Evolutionary conservation across 768 basidiomycete species (phyloP).

Genomic region (Pulveroboletus sp.): DNA sequence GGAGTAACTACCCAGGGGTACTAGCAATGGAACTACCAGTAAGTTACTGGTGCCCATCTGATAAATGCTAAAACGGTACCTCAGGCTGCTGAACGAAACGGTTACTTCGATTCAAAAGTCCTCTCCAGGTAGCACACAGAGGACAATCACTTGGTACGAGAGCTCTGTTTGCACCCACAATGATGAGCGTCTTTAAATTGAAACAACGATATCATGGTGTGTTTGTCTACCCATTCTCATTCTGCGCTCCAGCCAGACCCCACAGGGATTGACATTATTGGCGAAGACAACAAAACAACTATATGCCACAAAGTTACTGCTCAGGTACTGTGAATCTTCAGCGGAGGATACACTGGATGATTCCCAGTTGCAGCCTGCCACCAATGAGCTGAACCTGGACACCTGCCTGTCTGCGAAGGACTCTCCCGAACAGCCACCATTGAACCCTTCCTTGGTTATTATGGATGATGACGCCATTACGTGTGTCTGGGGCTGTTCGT

Average conservation of each 20-base stretch:
- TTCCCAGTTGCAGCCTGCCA: slow-evolving; percentile 20
- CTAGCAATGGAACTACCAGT: too few species aligned
- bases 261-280: slow-evolving; percentile 92
- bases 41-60: slow-evolving; percentile 90
- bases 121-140: slow-evolving; percentile 96
- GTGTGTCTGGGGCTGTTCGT: slow-evolving; percentile 29
- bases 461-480: slow-evolving; percentile 14
- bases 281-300: slow-evolving; percentile 97
- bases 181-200: slow-evolving; percentile 92
- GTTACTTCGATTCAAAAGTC: slow-evolving; percentile 96
- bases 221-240: slow-evolving; percentile 30
- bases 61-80: slow-evolving; percentile 95
- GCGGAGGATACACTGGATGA: slow-evolving; percentile 82
- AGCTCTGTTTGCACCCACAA: slow-evolving; percentile 98
- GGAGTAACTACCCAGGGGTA: too few species aligned
- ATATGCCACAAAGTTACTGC: slow-evolving; percentile 99
- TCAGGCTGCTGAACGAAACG: slow-evolving; percentile 87
- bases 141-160: slow-evolving; percentile 81
- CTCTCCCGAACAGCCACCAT: slow-evolving; percentile 21
- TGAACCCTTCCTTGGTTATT: slow-evolving; percentile 4
- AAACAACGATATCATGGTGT: slow-evolving; percentile 91
- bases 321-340: slow-evolving; percentile 83
- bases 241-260: slow-evolving; percentile 5
- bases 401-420: slow-evolving; percentile 31
- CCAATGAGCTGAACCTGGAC: slow-evolving; percentile 31